Base-by-base conservation (phyloP, 148 eudicot species). In the Heliosperma pusillum region DNA sequence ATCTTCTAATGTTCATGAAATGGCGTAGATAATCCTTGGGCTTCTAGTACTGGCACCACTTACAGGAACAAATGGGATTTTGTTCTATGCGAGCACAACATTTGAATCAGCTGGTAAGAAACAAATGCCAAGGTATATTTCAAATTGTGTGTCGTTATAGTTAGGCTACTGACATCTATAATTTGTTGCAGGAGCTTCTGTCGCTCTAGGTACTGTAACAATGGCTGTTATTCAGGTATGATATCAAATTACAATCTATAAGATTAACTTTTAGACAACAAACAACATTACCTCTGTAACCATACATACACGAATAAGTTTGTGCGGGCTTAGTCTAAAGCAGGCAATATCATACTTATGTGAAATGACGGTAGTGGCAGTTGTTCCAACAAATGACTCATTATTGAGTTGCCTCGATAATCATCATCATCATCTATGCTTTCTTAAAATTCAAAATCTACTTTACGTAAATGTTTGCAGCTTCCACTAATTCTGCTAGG, bases 181-280 rank as follows among this genome's bases (percentile, higher is more conserved):
- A 11, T 40, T 40, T 71, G 16, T 79, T 15, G 7, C 85, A 91
- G 93, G 93, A 60, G 80, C 77, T 81, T 83, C 96, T 1, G 13
- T 52, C 21, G 69, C 77, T 55, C 21, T 80, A 26, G 97, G 90
- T 26, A 80, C 93, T 16, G 76, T 82, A 42, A 73, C 81, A 60
- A 76, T 88, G 85, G 93, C 89, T 29, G 74, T 90, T 66, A 76
- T 88, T 64, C 94, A 90, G 92, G 97, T 91, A 75, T 12, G 44
- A 8, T 42, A 33, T 21, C 2, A 16, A 19, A 16, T 15, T 17
- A 52, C 27, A 7, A 29, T 24, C 12, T 6, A 8, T 50, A n/a
- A n/a, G n/a, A n/a, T n/a, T n/a, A n/a, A n/a, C n/a, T n/a, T n/a
- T n/a, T n/a, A n/a, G n/a, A n/a, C n/a, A n/a, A n/a, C n/a, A n/a